Evolutionary conservation across 1,284 basidiomycete genomes (phyloP), one percentile per base, ranked within the genome.

Genomic region (Cutaneotrichosporon cutaneum): DNA sequence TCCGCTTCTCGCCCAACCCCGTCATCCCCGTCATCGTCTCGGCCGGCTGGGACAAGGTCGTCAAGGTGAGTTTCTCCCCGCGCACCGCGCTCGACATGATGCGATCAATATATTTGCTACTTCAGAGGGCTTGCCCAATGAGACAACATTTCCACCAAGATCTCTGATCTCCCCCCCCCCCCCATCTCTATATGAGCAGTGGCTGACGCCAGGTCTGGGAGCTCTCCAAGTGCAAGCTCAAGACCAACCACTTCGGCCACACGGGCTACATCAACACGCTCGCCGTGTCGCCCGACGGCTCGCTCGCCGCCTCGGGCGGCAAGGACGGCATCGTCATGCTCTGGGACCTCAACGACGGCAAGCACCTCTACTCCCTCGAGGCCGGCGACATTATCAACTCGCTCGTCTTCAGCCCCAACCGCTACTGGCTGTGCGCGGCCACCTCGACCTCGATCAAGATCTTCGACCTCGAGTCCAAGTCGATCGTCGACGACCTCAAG

Each of bases 281-380:
- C 77, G 95, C 96, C 67, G 94, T 99, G 69, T 99, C 96, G 50
- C 96, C 96, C 67, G 96, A 99, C 79, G 96, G 96, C 70, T 99
- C 96, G 55, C 88, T 99, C 76, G 95, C 95, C 77, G 96, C 96
- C 59, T 99, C 96, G 54, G 96, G 96, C 78, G 96, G 96, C 76
- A 98, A 98, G 84, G 96, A 99, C 81, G 93, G 93, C 69, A 95
- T 99, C 82, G 97, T 94, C 80, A 99, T 99, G 96, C 90, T 99
- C 68, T 99, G 95, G 96, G 96, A 99, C 82, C 85, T 99, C 73
- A 98, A 98, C 83, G 96, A 99, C 85, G 94, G 94, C 86, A 99
- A 99, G 85, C 95, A 99, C 87, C 88, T 99, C 76, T 99, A 99
- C 88, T 97, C 94, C 65, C 90, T 99, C 69, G 96, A 99, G 83